A percentile compares a stretch with the other conserved stretches of the same genome.
Conservation (phyloP, 2,329 filamentous ascomycete species). For the Ophiocordyceps camponoti-floridani region DNA sequence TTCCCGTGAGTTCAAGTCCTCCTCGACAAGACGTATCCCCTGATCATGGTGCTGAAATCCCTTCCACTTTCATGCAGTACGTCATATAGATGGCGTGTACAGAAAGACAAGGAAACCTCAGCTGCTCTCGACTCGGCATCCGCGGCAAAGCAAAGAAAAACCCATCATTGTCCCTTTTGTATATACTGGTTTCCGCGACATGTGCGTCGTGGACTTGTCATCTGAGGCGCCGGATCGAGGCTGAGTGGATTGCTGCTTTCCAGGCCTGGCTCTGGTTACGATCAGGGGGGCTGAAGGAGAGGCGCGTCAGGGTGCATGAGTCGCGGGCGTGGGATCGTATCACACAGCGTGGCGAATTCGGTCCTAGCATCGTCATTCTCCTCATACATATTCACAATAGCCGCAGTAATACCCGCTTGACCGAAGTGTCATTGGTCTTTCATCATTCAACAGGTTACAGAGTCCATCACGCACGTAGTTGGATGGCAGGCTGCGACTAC, state of each 20-base stretch:
- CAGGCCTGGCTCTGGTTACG: neutral
- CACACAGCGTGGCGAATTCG: neutral
- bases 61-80: slow-evolving; percentile 13
- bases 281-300: neutral
- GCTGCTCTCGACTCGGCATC: neutral
- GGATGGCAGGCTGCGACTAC: neutral
- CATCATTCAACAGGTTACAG: no score
- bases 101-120: neutral
- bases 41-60: no score
- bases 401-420: no score
- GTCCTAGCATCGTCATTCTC: neutral
- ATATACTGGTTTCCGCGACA: neutral
- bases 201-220: neutral
- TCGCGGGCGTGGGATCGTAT: neutral
- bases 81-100: slow-evolving; percentile 14
- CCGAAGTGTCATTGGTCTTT: no score
- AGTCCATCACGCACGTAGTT: neutral
- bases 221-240: neutral
- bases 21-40: neutral
- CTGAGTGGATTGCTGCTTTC: neutral
- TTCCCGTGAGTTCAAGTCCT: slow-evolving; percentile 34
- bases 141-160: no score
- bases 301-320: neutral
- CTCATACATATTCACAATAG: neutral
- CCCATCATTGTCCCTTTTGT: no score